Evolutionary conservation across 768 basidiomycete species (phyloP).

Genomic region (Mycena vitilis): DNA sequence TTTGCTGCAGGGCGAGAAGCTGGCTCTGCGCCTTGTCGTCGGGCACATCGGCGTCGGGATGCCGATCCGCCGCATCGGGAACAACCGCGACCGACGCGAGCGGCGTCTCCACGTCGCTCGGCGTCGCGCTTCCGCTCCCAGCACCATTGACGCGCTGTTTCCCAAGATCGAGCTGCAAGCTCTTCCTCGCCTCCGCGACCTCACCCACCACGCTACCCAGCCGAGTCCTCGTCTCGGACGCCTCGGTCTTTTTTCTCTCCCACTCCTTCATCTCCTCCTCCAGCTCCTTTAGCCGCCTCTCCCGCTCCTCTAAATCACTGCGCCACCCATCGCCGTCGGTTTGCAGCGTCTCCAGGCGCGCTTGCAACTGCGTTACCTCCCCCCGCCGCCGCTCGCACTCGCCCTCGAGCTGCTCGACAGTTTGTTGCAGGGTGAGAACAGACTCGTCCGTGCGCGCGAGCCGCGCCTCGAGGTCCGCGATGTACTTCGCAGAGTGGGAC

Average conservation of each 20-base stretch:
- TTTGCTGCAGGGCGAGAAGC: no score
- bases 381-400: conserved; percentile 81
- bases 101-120: conserved; percentile 30
- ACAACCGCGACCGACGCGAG: conserved; percentile 25
- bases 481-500: conserved; percentile 78
- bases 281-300: conserved; percentile 78
- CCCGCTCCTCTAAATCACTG: conserved; percentile 85
- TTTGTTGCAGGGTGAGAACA: conserved; percentile 71
- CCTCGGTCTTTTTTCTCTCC: conserved; percentile 76
- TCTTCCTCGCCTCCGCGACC: conserved; percentile 76
- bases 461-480: conserved; percentile 86
- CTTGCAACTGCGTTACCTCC: conserved; percentile 77
- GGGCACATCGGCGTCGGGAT: conserved; percentile 7
- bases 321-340: conserved; percentile 86
- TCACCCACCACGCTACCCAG: conserved; percentile 76
- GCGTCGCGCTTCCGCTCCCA: neutral
- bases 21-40: no score
- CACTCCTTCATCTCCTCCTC: conserved; percentile 85
- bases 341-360: conserved; percentile 74
- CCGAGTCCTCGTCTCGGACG: conserved; percentile 72
- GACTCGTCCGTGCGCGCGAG: conserved; percentile 85
- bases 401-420: conserved; percentile 80
- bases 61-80: conserved; percentile 31
- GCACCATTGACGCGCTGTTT: conserved; percentile 28
- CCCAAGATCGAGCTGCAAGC: conserved; percentile 65